Base-by-base conservation (phyloP, 441 rosid genomes). In the Eruca vesicaria region DNA sequence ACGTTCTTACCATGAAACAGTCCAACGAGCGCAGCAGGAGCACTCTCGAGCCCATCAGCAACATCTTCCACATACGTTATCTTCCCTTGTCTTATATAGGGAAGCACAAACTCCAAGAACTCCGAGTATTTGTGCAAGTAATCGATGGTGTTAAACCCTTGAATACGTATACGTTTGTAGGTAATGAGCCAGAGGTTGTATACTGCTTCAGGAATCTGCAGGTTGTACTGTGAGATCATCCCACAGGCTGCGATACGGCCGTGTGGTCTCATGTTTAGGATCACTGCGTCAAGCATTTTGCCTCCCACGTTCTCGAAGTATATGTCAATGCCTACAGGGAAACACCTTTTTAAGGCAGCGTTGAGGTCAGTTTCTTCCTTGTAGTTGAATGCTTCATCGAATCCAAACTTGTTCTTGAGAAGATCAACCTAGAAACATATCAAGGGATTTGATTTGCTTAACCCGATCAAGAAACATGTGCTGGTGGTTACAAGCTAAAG, bases 331-430 rank as follows among this genome's bases (percentile, higher is more conserved):
- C 55, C 52, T 45, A 45, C 52, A 45, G 52, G 52, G 52, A 45
- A 45, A 45, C 52, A 45, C 52, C 9, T 38, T 5, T 48, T 48
- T 48, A 48, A 48, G 11, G 55, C 2, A 16, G 55, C 55, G 0
- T 48, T 48, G 3, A 84, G 20, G 70, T 84, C 81, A 0, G 45
- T 74, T 59, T 87, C 91, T 74, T 82, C 86, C 66, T 85, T 85
- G 23, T 87, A 82, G 66, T 87, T 85, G 77, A 85, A 85, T 11
- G 86, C 87, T 20, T 73, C 84, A 20, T 81, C 84, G 52, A 87
- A 87, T 6, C 84, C 84, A 2, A 87, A 77, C 67, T 81, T 87
- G 63, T 78, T 76, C 76, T 78, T 85, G 14, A 87, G 67, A 60
- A 87, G 60, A 7, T 84, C 85, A 61, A 87, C 84, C 88, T 87